Evolutionary conservation across 257 asterid genomes (phyloP).

Genomic region (Solanum gracilifrons): DNA sequence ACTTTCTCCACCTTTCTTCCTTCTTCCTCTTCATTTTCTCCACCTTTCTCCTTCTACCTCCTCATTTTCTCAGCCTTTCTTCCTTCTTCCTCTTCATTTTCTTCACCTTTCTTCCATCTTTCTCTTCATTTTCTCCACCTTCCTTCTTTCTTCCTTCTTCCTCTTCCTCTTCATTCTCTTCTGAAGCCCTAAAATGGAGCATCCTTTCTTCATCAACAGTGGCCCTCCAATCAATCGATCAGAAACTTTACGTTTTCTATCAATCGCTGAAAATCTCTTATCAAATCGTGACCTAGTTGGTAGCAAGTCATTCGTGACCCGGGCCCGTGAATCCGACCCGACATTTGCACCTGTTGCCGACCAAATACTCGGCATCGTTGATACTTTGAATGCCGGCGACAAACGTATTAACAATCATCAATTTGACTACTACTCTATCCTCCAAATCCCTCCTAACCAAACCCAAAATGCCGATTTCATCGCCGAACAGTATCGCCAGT

Average conservation of each 20-base stretch:
- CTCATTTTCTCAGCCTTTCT: conserved; percentile 14
- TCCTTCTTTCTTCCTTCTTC: neutral
- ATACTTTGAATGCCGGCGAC: conserved; percentile 67
- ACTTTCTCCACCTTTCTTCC: neutral
- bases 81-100: too few species aligned
- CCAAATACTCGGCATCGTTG: conserved; percentile 62
- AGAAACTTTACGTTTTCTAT: conserved; percentile 70
- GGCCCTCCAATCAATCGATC: conserved; percentile 26
- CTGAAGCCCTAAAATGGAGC: conserved; percentile 34
- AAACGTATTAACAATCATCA: conserved; percentile 43
- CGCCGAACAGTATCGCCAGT: conserved; percentile 48
- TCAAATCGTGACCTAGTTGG: conserved; percentile 62
- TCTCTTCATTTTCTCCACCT: neutral
- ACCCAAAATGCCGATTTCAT: conserved; percentile 48
- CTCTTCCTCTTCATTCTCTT: neutral
- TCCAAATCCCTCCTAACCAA: conserved; percentile 54
- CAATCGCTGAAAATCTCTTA: conserved; percentile 78
- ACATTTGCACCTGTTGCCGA: conserved; percentile 43
- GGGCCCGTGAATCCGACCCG: conserved; percentile 86
- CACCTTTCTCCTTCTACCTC: neutral
- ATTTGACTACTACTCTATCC: conserved; percentile 61
- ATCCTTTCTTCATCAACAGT: conserved; percentile 35
- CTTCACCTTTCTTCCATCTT: too few species aligned
- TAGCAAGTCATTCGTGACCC: conserved; percentile 74
- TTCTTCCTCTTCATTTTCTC: neutral